Conservation (phyloP, 202 grass and related monocot species). For the Zizania palustris region DNA sequence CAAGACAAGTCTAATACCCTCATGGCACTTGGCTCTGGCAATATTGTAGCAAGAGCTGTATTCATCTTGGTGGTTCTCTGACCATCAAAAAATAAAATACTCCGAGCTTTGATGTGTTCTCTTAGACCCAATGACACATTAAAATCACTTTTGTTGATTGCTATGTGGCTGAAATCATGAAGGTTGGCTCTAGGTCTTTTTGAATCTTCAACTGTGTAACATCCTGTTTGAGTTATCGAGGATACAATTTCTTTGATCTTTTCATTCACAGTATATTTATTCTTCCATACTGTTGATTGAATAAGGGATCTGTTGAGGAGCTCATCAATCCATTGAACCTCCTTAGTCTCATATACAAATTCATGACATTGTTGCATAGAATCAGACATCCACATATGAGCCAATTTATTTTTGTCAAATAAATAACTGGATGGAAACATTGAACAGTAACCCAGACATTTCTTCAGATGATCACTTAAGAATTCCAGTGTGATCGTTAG, state of each 20-base stretch:
- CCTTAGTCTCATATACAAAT: conserved; percentile 23
- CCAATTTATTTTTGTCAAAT: conserved; percentile 43
- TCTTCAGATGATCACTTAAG: conserved; percentile 42
- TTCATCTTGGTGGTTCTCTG: too few relatives aligned
- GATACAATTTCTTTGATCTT: conserved; percentile 27
- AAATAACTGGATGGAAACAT: conserved; percentile 45
- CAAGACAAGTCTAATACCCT: conserved; percentile 47
- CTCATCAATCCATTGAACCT: conserved; percentile 38
- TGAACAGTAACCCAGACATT: conserved; percentile 48
- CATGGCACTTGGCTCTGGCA: too few relatives aligned
- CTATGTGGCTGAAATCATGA: conserved; percentile 32
- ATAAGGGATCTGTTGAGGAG: conserved; percentile 39
- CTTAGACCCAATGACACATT: background rate
- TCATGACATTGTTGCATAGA: conserved; percentile 41
- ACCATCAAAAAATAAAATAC: too few relatives aligned
- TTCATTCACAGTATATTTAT: conserved; percentile 40
- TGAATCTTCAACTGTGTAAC: conserved; percentile 3
- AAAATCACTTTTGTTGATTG: conserved; percentile 24
- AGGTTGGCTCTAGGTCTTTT: conserved; percentile 7
- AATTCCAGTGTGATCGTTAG: conserved; percentile 40
- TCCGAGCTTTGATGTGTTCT: conserved; percentile 15
- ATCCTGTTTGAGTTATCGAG: conserved; percentile 35
- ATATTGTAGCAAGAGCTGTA: too few relatives aligned
- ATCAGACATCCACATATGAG: conserved; percentile 50
- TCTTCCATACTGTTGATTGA: conserved; percentile 17